phyloP scores from a whole-genome alignment of 768 basidiomycete genomes.

The Leccinum olivaceopallidum region DNA sequence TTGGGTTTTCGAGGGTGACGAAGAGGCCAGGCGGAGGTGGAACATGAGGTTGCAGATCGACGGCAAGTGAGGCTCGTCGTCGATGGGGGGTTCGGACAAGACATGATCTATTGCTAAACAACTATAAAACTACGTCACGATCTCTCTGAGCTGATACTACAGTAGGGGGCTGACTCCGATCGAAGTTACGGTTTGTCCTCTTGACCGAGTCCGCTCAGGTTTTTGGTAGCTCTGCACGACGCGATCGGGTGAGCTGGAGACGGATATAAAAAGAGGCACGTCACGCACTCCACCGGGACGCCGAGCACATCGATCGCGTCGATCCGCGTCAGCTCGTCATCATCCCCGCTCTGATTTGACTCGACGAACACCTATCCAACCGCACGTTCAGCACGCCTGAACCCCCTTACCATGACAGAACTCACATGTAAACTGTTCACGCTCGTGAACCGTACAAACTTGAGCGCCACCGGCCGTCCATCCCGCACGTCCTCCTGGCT shows the following conservation, averaged over 20 bases:
- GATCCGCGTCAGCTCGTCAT: conserved; percentile 55
- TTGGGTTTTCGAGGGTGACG: conserved; percentile 77
- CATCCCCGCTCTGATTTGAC: conserved; percentile 63
- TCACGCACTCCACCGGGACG: conserved; percentile 52
- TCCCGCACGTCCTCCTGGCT: conserved; percentile 45
- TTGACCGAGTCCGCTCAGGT: conserved; percentile 39
- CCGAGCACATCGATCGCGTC: conserved; percentile 70
- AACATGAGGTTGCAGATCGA: conserved; percentile 84
- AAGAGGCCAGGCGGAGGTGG: conserved; percentile 73
- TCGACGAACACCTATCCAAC: conserved; percentile 60
- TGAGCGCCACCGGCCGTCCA: conserved; percentile 49
- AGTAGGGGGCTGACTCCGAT: background rate
- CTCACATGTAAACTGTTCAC: conserved; percentile 65
- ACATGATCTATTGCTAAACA: conserved; percentile 8
- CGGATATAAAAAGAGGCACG: background rate
- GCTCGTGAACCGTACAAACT: conserved; percentile 68
- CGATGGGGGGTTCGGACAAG: background rate
- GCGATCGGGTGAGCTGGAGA: conserved; percentile 1
- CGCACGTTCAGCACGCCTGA: conserved; percentile 8
- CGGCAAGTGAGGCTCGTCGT: conserved; percentile 47
- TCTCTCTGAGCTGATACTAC: conserved; percentile 1
- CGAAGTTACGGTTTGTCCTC: conserved; percentile 27
- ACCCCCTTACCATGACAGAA: background rate
- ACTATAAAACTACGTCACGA: conserved; percentile 1
- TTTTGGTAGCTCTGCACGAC: conserved; percentile 36